phyloP scores from a whole-genome alignment of 371 early-diverging fungal species.

The Phascolomyces articulosus region DNA sequence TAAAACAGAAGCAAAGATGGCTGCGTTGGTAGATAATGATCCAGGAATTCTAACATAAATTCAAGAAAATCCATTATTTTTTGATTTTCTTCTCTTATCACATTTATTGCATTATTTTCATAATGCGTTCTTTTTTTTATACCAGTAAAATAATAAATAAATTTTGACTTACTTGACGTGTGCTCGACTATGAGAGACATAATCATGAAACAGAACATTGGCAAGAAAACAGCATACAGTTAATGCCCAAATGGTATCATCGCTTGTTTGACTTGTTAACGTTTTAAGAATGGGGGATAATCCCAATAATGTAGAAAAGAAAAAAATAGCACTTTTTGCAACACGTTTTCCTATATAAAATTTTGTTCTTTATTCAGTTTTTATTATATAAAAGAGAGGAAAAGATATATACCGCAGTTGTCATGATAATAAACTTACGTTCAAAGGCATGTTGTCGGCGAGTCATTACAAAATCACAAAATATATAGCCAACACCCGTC shows the following conservation, averaged over 20 bases:
- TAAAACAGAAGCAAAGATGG: constrained; percentile 93
- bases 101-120: too few relatives aligned
- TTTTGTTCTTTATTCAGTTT: too few relatives aligned
- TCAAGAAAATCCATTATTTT: not conserved
- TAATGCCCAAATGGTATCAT: constrained; percentile 95
- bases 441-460: constrained; percentile 37
- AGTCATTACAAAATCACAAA: constrained; percentile 67
- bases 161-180: constrained; percentile 60
- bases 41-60: constrained; percentile 76
- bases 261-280: constrained; percentile 86
- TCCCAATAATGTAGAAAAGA: constrained; percentile 80
- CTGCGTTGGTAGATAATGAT: constrained; percentile 93
- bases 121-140: too few relatives aligned
- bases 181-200: constrained; percentile 56
- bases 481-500: constrained; percentile 66
- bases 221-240: constrained; percentile 81
- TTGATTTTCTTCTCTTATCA: not conserved
- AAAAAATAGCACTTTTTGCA: constrained; percentile 75
- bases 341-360: constrained; percentile 53
- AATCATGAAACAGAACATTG: constrained; percentile 92
- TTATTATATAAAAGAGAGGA: too few relatives aligned
- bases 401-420: too few relatives aligned
- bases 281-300: constrained; percentile 93
- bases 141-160: too few relatives aligned
- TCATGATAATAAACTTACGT: constrained; percentile 37